Evolutionary conservation across 192 early-diverging fungal species (phyloP), one percentile per base, ranked within the genome.

Genomic region (Backusella sp.): DNA sequence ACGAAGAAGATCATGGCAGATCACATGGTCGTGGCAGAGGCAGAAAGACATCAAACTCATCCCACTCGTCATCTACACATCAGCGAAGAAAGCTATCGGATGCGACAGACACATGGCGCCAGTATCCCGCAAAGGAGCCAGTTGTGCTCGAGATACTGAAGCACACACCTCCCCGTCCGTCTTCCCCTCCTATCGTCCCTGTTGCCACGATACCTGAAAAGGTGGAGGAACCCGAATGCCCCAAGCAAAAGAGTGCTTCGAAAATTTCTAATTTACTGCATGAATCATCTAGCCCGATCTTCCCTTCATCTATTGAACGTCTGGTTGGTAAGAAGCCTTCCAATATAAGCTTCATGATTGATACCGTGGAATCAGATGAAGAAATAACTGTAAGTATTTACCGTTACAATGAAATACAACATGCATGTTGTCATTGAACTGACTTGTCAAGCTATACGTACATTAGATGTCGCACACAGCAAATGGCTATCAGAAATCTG

Each of bases 11-110:
- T n/a, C 12, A 23, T 11, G 66, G 70, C 15, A 72, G 62, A 46
- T 46, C 34, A 35, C 62, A 73, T 41, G 77, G 66, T 9, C 66
- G 67, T 26, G 72, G 77, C 32, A 35, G 77, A 73, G 66, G 77
- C 15, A 52, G 59, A 32, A 72, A 32, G 6, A 21, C 26, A 46
- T 30, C 23, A 8, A 19, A 39, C 30, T 9, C 35, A 4, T 28
- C 49, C 14, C 12, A 44, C 14, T 2, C 42, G 12, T 44, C 42
- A 49, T 49, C 46, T 49, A n/a, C 46, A 49, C 46, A 49, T 66
- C 66, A 68, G 15, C 21, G 68, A 71, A 62, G 44, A 65, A 14
- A 34, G 32, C 30, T 39, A 52, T 32, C 69, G 1, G 56, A 56
- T 34, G 35, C 11, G 17, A 19, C 26, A 28, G 62, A 65, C 7